phyloP scores from a whole-genome alignment of 257 asterid genomes.

The Dorcoceras hygrometricum region DNA sequence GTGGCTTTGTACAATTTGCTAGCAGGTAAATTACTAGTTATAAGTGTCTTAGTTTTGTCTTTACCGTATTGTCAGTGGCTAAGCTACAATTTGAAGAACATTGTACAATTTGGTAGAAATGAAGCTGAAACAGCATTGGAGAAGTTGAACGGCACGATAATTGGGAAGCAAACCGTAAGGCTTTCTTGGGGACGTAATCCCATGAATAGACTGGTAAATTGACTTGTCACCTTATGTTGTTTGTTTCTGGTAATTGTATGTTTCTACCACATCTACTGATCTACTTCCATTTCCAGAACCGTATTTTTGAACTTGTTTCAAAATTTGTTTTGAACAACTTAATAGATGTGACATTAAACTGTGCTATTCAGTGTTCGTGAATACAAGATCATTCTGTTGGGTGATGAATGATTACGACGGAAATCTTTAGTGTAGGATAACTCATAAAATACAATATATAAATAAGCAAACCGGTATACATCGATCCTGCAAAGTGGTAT shows the following conservation, averaged over 20 bases:
- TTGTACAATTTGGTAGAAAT: conserved; percentile 32
- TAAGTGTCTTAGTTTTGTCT: background rate
- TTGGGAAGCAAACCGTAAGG: conserved; percentile 77
- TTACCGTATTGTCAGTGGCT: background rate
- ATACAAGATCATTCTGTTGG: background rate
- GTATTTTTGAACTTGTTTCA: background rate
- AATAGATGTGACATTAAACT: too few relatives aligned
- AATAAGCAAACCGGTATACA: too few relatives aligned
- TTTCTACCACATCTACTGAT: background rate
- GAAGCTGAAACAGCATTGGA: conserved; percentile 82
- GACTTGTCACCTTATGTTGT: background rate
- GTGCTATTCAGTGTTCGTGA: background rate
- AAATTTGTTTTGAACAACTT: background rate
- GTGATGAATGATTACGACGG: too few relatives aligned
- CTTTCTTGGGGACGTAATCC: conserved; percentile 91
- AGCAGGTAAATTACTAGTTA: conserved; percentile 47
- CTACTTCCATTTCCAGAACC: background rate
- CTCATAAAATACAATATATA: too few relatives aligned
- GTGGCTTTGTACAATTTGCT: conserved; percentile 91
- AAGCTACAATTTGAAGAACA: background rate
- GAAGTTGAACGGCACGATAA: conserved; percentile 62
- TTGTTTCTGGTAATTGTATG: background rate
- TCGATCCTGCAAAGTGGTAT: too few relatives aligned
- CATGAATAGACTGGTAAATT: conserved; percentile 60
- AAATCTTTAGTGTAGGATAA: too few relatives aligned